A percentile compares a stretch with the other conserved stretches of the same genome.
Evolutionary conservation across 257 asterid species (phyloP).

Genomic region (Phtheirospermum japonicum): DNA sequence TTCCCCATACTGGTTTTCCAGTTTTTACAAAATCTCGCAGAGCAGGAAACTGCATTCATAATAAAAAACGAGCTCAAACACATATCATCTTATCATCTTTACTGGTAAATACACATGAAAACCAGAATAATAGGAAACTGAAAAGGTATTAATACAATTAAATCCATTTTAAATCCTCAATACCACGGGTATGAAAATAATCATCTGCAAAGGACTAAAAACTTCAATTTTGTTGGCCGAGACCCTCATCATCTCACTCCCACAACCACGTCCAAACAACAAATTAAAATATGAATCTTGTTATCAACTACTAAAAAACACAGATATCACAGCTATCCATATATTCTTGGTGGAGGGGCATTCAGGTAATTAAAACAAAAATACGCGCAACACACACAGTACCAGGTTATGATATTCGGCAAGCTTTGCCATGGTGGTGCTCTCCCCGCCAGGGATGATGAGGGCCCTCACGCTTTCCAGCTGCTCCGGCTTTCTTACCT

Average conservation of each 20-base stretch:
- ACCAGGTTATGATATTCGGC: conserved; percentile 94
- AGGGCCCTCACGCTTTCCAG: conserved; percentile 64
- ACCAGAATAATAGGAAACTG: too few species aligned
- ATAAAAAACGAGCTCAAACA: too few species aligned
- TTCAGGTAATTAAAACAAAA: background rate
- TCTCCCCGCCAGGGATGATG: conserved; percentile 98
- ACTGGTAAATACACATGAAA: too few species aligned
- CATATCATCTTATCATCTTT: too few species aligned
- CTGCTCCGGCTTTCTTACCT: conserved; percentile 90
- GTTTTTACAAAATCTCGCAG: conserved; percentile 81
- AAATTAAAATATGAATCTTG: too few species aligned
- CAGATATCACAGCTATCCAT: background rate
- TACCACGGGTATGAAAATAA: background rate
- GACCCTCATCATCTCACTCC: background rate
- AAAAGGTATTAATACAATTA: background rate
- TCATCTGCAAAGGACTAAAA: background rate
- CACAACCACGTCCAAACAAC: background rate
- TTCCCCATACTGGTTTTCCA: conserved; percentile 99
- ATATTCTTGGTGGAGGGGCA: background rate
- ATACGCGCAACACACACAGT: background rate
- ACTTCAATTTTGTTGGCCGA: background rate
- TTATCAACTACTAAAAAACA: too few species aligned
- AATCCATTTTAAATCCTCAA: background rate
- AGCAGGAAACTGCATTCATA: conserved; percentile 45
- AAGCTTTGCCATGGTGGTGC: conserved; percentile 98